phyloP scores from a whole-genome alignment of 202 grass and related monocot species.

The Panicum virgatum region DNA sequence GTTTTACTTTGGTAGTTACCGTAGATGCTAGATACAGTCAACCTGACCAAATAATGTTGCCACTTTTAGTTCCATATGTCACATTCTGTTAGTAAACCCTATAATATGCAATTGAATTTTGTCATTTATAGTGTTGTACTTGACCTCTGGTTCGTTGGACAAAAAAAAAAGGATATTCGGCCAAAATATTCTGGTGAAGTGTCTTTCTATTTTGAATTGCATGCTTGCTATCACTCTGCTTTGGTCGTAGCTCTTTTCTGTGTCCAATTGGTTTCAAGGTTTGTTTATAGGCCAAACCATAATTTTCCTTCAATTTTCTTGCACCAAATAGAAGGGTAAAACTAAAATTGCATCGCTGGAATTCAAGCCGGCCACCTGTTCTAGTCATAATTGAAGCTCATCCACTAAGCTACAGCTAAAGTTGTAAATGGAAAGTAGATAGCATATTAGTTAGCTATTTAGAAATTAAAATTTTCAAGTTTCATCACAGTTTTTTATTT shows the following conservation, averaged over 20 bases:
- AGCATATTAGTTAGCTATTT: not conserved
- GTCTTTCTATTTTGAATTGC: not conserved
- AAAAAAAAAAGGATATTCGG: too few species aligned
- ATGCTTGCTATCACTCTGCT: not conserved
- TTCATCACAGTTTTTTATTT: not conserved
- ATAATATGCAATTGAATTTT: not conserved
- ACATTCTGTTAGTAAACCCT: not conserved
- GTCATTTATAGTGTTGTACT: not conserved
- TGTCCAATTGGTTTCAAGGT: too few species aligned
- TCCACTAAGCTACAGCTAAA: not conserved
- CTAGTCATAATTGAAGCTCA: not conserved
- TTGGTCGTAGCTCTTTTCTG: not conserved
- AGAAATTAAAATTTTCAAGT: not conserved
- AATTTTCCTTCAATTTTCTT: not conserved
- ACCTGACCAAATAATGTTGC: not conserved
- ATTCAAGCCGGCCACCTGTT: too few species aligned
- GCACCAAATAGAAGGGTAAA: not conserved
- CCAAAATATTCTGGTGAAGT: not conserved
- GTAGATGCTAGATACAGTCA: not conserved
- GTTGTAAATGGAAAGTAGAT: not conserved
- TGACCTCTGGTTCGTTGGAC: not conserved
- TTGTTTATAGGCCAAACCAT: too few species aligned
- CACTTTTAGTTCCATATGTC: not conserved
- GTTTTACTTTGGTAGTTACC: too few species aligned
- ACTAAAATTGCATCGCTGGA: not conserved